Conservation (phyloP, 257 asterid species). For the Catharanthus roseus region DNA sequence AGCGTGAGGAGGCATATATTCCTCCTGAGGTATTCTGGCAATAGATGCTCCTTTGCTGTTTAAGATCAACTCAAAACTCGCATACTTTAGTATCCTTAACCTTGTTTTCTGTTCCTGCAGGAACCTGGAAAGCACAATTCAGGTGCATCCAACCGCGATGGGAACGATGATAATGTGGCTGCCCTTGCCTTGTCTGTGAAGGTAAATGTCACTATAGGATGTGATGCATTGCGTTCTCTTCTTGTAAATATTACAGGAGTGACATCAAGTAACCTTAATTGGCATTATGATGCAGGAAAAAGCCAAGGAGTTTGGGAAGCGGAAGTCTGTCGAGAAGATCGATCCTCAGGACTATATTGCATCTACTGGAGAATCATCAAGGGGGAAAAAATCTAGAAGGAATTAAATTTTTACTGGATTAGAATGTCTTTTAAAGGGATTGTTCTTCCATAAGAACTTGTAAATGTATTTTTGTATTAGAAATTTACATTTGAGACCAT, state of each 20-base stretch:
- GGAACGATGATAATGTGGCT: slow-evolving; percentile 48
- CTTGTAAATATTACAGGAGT: neutral
- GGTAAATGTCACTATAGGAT: slow-evolving; percentile 32
- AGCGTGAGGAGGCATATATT: slow-evolving; percentile 70
- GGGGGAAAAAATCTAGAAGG: slow-evolving; percentile 47
- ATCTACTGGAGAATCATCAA: slow-evolving; percentile 26
- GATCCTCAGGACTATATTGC: slow-evolving; percentile 62
- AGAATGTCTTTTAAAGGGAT: neutral
- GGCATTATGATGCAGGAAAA: slow-evolving; percentile 60
- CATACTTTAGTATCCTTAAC: neutral
- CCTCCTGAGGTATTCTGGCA: slow-evolving; percentile 73
- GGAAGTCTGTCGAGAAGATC: slow-evolving; percentile 52
- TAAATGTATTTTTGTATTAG: neutral
- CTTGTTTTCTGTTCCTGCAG: slow-evolving; percentile 28
- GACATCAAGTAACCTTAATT: neutral
- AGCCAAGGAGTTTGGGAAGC: slow-evolving; percentile 55
- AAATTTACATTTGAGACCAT: neutral
- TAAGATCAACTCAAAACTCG: neutral
- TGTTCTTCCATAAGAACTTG: neutral
- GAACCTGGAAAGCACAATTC: slow-evolving; percentile 41
- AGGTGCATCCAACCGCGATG: slow-evolving; percentile 21
- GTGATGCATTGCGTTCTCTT: neutral
- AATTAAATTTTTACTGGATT: neutral
- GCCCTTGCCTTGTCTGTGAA: slow-evolving; percentile 56
- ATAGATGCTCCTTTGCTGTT: neutral